Percentiles rank a stretch among this genome's conserved stretches.
Conservation (phyloP, 1,284 basidiomycete species). For the Singerocomus inundabilis region DNA sequence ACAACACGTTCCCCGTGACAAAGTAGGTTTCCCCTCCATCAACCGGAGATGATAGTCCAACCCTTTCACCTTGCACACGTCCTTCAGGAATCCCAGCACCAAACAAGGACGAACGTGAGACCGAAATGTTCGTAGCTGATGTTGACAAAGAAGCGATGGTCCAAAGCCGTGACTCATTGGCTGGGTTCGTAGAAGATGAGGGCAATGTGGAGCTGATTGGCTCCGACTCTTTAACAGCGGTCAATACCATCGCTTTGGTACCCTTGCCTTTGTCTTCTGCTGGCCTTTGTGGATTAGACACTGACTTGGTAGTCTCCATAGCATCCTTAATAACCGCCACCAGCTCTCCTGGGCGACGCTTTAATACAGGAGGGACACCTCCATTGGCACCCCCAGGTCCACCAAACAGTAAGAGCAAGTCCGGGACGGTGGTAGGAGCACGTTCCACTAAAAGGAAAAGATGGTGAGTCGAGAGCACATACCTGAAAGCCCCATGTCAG, state of each 20-base stretch:
- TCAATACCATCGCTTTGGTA: not conserved
- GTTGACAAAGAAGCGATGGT: slow-evolving; percentile 1
- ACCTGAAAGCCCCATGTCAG: slow-evolving; percentile 43
- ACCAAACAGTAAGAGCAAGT: slow-evolving; percentile 54
- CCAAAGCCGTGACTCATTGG: slow-evolving; percentile 28
- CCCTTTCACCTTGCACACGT: not conserved
- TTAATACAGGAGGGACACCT: slow-evolving; percentile 58
- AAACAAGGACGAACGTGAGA: slow-evolving; percentile 22
- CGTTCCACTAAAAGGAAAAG: slow-evolving; percentile 69
- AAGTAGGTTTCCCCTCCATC: not conserved
- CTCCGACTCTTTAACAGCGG: not conserved
- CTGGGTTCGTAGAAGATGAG: not conserved
- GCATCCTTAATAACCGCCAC: slow-evolving; percentile 57
- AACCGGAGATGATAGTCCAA: not conserved
- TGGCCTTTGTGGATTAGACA: not conserved
- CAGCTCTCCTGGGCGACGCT: slow-evolving; percentile 59
- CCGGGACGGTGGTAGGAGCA: slow-evolving; percentile 59
- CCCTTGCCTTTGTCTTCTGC: not conserved
- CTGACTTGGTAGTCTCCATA: slow-evolving; percentile 24
- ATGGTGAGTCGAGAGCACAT: slow-evolving; percentile 71
- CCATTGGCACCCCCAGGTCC: slow-evolving; percentile 15
- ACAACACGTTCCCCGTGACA: slow-evolving; percentile 14
- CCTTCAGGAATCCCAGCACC: slow-evolving; percentile 5
- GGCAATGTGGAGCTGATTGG: not conserved
- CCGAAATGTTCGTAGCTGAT: slow-evolving; percentile 3